A percentile compares a stretch with the other conserved stretches of the same genome.
Conservation (phyloP, 371 early-diverging fungal species). For the Mortierella sp. region DNA sequence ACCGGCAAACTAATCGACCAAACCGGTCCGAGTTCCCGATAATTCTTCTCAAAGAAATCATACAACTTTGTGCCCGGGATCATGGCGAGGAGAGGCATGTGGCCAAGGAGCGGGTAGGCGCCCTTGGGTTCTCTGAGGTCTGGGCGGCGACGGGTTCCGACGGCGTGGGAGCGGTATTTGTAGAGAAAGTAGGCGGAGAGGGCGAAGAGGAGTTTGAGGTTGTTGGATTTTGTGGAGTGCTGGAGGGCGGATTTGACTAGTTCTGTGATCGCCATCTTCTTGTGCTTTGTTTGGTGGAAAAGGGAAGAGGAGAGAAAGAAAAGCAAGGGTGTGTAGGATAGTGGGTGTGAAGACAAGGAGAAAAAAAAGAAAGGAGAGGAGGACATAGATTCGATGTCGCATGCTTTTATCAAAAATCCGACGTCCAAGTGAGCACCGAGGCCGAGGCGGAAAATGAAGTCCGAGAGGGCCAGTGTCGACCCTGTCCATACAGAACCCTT, state of each 20-base stretch:
- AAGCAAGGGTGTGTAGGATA: not conserved
- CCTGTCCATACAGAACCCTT: too few relatives aligned
- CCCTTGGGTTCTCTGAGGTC: conserved; percentile 46
- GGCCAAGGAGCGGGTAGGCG: conserved; percentile 32
- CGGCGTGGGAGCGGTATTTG: conserved; percentile 34
- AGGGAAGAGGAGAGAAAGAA: not conserved
- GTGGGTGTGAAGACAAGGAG: not conserved
- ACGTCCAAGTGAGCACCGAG: not conserved
- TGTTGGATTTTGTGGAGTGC: conserved; percentile 20
- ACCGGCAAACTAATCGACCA: conserved; percentile 37
- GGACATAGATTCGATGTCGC: not conserved
- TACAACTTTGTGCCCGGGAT: conserved; percentile 27
- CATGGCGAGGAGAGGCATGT: conserved; percentile 24
- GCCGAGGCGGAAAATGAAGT: not conserved
- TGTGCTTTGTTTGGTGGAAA: too few relatives aligned
- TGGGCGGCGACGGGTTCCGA: conserved; percentile 30
- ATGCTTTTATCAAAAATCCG: not conserved
- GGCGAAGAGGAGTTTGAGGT: conserved; percentile 16
- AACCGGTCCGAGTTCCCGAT: conserved; percentile 29
- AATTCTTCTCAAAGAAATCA: conserved; percentile 25
- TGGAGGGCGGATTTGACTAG: not conserved
- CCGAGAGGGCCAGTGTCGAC: not conserved
- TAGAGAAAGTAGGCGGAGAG: conserved; percentile 11
- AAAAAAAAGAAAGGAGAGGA: not conserved
- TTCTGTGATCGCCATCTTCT: conserved; percentile 3